These are phyloP conservation scores for Tuber aestivum DNA, from an alignment of 495 filamentous ascomycete genomes.

Conservation along the genomic window DNA sequence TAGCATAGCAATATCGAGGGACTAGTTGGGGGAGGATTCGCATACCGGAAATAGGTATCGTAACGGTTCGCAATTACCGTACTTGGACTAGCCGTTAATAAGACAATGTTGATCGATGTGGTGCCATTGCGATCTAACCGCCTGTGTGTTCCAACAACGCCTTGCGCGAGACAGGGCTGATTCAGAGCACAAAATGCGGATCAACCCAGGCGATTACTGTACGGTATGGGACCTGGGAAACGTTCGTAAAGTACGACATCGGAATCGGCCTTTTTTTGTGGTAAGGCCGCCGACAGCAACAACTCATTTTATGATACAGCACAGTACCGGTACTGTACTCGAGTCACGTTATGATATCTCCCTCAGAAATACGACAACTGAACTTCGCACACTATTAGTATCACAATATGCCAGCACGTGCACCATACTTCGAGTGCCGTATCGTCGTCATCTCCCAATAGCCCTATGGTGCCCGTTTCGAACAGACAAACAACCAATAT, in stretches of 20 bases:
- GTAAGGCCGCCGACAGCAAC: neutral
- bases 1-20: neutral
- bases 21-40: neutral
- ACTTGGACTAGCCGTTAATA: no score
- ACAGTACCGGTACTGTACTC: no score
- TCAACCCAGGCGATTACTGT: neutral
- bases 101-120: neutral
- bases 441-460: neutral
- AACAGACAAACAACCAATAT: neutral
- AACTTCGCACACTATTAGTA: neutral
- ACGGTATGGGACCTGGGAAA: neutral
- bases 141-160: neutral
- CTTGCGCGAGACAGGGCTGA: no score
- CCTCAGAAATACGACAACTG: neutral
- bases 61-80: neutral
- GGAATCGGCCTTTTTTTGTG: neutral
- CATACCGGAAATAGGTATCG: neutral
- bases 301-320: neutral
- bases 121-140: neutral
- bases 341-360: neutral
- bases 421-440: neutral
- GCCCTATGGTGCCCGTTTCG: neutral
- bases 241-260: neutral
- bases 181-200: neutral
- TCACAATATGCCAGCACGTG: neutral